phyloP scores from a whole-genome alignment of 176 grass and related monocot species.

The Hyparrhenia diplandra region DNA sequence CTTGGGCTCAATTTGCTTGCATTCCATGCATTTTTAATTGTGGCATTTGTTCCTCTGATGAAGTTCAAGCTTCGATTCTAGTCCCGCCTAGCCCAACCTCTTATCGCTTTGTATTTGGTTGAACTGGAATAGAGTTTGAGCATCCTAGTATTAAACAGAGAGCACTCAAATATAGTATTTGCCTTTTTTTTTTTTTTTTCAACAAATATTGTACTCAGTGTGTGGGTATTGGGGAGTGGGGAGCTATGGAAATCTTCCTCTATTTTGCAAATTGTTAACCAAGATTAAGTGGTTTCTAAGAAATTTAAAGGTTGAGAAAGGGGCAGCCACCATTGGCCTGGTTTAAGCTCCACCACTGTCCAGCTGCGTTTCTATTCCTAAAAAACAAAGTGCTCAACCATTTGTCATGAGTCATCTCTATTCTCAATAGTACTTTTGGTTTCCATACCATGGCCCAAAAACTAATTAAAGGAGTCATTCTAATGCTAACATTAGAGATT shows the following conservation, averaged over 20 bases:
- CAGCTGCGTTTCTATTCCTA: neutral
- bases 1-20: neutral
- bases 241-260: neutral
- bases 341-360: neutral
- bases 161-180: neutral
- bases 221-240: neutral
- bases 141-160: neutral
- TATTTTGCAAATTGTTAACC: neutral
- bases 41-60: neutral
- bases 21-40: neutral
- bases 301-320: neutral
- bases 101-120: neutral
- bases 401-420: neutral
- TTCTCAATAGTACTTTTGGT: neutral
- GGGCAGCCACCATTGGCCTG: neutral
- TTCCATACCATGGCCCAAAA: neutral
- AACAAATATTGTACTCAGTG: neutral
- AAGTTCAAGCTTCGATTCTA: neutral
- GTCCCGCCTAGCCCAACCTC: neutral
- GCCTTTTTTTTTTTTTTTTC: neutral
- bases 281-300: neutral
- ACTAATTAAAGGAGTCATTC: slow-evolving; percentile 1
- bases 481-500: neutral
- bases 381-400: slow-evolving; percentile 7
- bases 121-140: neutral